Conservation (phyloP, 2,329 filamentous ascomycete species). For the Xenosphaeropsis pyriputrescens region DNA sequence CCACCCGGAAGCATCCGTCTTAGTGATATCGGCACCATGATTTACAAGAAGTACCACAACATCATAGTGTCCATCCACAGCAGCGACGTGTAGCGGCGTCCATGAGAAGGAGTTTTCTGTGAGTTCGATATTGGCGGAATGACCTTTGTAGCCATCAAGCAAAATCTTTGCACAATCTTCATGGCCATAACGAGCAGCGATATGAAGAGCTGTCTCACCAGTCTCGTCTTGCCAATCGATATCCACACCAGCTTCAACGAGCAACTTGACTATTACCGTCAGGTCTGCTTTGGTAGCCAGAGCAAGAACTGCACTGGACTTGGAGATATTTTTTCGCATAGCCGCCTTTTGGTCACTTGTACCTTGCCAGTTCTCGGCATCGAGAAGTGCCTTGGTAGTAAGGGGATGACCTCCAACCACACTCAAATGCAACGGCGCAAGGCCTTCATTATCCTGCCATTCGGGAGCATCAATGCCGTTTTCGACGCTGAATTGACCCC, state of each 20-base stretch:
- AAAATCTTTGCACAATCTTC: slow-evolving; percentile 66
- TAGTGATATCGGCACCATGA: slow-evolving; percentile 62
- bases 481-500: slow-evolving; percentile 73
- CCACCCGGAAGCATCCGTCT: slow-evolving; percentile 79
- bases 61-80: slow-evolving; percentile 69
- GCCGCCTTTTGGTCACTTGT: slow-evolving; percentile 42
- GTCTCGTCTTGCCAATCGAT: slow-evolving; percentile 86
- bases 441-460: slow-evolving; percentile 90
- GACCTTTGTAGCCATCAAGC: slow-evolving; percentile 51
- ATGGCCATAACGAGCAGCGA: slow-evolving; percentile 82
- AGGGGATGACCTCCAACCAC: slow-evolving; percentile 83
- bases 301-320: slow-evolving; percentile 76
- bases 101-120: slow-evolving; percentile 76
- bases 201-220: slow-evolving; percentile 82
- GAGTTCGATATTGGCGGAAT: slow-evolving; percentile 64
- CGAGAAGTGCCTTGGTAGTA: slow-evolving; percentile 69
- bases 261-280: slow-evolving; percentile 65
- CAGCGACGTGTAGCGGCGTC: slow-evolving; percentile 90
- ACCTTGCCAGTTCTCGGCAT: slow-evolving; percentile 65
- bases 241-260: slow-evolving; percentile 82
- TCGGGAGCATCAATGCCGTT: slow-evolving; percentile 73
- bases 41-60: slow-evolving; percentile 67
- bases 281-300: slow-evolving; percentile 84
- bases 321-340: slow-evolving; percentile 55
- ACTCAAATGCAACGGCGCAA: slow-evolving; percentile 79